phyloP scores from a whole-genome alignment of 2,329 filamentous ascomycete species.

The Aspergillus puulaauensis region DNA sequence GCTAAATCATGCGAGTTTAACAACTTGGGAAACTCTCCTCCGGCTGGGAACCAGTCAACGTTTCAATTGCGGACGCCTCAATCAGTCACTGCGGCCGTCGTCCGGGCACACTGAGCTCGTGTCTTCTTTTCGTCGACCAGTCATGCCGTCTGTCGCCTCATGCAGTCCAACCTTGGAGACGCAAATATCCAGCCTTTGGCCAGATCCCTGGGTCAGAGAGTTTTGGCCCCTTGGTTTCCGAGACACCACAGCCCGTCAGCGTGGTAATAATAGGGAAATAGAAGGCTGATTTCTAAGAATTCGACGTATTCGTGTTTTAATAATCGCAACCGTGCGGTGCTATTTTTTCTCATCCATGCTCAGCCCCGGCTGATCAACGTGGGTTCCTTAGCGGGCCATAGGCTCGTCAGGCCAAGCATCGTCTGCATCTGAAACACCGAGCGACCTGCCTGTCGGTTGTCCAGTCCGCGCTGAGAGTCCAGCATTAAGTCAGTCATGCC shows the following conservation, averaged over 20 bases:
- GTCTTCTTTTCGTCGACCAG: background rate
- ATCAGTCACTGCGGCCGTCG: background rate
- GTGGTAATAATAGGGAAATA: background rate
- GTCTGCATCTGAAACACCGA: slow-evolving; percentile 11
- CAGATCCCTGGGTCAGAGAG: background rate
- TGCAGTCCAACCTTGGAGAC: background rate
- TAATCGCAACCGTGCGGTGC: slow-evolving; percentile 1
- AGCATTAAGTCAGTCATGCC: background rate
- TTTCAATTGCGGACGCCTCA: background rate
- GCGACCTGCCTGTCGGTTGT: slow-evolving; percentile 4
- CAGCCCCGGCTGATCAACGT: slow-evolving; percentile 9
- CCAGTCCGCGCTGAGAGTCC: background rate
- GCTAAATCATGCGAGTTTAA: slow-evolving; percentile 2
- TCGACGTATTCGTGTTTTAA: slow-evolving; percentile 2
- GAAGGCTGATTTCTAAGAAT: background rate
- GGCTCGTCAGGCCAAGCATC: slow-evolving; percentile 4
- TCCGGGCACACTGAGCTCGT: slow-evolving; percentile 2
- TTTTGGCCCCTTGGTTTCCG: slow-evolving; percentile 10
- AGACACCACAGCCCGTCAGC: slow-evolving; percentile 11
- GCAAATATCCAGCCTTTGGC: background rate
- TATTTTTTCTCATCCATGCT: slow-evolving; percentile 9
- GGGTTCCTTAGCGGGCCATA: slow-evolving; percentile 1
- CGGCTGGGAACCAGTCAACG: slow-evolving; percentile 1
- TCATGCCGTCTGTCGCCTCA: background rate
- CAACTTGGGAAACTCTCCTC: background rate